These are phyloP conservation scores for Candida railenensis DNA, from an alignment of 805 yeast genomes.

Conservation along the genomic window DNA sequence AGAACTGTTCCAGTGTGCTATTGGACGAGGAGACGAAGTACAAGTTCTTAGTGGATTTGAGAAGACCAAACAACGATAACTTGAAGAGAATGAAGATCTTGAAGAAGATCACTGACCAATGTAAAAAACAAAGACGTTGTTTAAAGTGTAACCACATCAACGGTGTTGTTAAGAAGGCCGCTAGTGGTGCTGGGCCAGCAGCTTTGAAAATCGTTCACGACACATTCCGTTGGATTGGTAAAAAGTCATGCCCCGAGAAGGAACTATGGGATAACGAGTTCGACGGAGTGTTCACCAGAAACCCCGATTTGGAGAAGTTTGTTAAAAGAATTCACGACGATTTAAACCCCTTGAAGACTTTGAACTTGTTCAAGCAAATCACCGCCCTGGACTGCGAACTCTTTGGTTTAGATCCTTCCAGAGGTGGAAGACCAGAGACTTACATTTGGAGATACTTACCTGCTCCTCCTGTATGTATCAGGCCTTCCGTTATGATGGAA, in stretches of 20 bases:
- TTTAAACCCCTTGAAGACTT: constrained; percentile 85
- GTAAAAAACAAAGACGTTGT: constrained; percentile 93
- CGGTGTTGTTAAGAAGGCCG: constrained; percentile 97
- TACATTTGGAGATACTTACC: constrained; percentile 97
- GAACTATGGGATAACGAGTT: constrained; percentile 85
- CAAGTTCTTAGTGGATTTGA: constrained; percentile 69
- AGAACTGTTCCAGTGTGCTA: constrained; percentile 77
- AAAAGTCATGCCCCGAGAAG: constrained; percentile 82
- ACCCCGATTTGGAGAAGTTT: constrained; percentile 87
- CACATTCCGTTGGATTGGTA: constrained; percentile 93
- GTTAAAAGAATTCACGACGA: constrained; percentile 89
- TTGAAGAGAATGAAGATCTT: constrained; percentile 86
- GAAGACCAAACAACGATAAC: constrained; percentile 87
- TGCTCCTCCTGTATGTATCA: constrained; percentile 97
- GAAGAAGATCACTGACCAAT: constrained; percentile 82
- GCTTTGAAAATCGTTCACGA: constrained; percentile 95
- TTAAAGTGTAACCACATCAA: constrained; percentile 82
- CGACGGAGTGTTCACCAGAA: constrained; percentile 65
- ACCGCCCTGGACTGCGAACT: constrained; percentile 87
- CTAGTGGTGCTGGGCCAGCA: constrained; percentile 87
- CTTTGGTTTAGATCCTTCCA: constrained; percentile 82
- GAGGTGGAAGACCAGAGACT: constrained; percentile 92
- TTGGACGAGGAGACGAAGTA: constrained; percentile 72
- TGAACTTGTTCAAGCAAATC: constrained; percentile 83
- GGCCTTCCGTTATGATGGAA: constrained; percentile 95